Conservation (phyloP, 2,329 filamentous ascomycete genomes). For the Trichoderma asperellum region DNA sequence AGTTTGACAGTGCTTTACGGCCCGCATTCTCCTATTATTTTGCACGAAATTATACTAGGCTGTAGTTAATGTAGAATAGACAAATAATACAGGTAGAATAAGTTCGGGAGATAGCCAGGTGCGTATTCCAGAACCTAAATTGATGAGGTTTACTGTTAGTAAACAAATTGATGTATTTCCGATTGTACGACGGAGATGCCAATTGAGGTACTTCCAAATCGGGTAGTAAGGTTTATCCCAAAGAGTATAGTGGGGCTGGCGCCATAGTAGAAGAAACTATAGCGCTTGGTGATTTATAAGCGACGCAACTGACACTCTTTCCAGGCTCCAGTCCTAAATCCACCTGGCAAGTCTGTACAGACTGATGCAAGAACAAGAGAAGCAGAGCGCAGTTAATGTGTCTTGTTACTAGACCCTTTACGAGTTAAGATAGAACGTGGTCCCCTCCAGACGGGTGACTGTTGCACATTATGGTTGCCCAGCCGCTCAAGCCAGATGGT, state of each 20-base stretch:
- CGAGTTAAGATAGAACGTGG: neutral
- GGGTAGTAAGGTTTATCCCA: neutral
- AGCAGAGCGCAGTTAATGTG: neutral
- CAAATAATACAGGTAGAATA: no score
- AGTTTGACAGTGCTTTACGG: no score
- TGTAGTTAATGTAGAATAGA: no score
- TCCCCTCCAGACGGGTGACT: neutral
- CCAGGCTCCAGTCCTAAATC: neutral
- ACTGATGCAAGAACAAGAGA: neutral
- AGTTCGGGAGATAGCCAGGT: neutral
- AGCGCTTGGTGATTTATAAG: neutral
- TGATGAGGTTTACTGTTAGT: neutral
- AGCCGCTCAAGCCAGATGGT: conserved; percentile 1
- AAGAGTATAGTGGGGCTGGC: neutral
- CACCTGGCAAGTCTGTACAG: neutral
- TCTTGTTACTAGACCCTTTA: neutral
- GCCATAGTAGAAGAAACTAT: neutral
- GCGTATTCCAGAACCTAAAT: neutral
- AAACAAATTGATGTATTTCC: neutral
- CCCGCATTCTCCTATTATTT: no score
- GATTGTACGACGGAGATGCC: neutral
- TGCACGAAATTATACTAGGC: no score
- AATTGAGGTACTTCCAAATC: neutral
- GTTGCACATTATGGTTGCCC: neutral
- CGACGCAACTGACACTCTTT: neutral